phyloP scores from a whole-genome alignment of 371 early-diverging fungal genomes.

The Batrachochytrium dendrobatidis region DNA sequence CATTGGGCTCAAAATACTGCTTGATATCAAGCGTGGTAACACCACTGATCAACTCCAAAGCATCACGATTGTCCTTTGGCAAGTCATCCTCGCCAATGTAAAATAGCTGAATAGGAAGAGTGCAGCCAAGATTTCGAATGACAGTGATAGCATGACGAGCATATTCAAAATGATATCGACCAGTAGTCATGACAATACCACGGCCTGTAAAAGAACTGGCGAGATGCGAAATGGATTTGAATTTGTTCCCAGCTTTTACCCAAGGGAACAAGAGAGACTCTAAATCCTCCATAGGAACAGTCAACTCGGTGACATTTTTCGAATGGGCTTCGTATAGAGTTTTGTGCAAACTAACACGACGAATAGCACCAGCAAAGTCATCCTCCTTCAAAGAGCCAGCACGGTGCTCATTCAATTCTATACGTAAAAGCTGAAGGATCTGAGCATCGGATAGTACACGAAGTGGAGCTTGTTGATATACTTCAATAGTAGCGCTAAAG shows the following conservation, averaged over 20 bases:
- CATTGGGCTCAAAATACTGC: neutral
- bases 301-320: neutral
- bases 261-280: neutral
- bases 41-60: constrained; percentile 19
- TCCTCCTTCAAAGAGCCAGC: neutral
- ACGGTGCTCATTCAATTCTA: neutral
- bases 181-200: constrained; percentile 65
- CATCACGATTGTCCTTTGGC: constrained; percentile 12
- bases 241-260: neutral
- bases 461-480: too few species aligned
- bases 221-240: neutral
- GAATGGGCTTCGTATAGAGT: neutral
- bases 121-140: constrained; percentile 47
- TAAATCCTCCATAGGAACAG: neutral
- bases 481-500: too few species aligned
- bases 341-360: neutral
- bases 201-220: constrained; percentile 21
- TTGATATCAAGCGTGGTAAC: constrained; percentile 43
- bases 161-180: constrained; percentile 52
- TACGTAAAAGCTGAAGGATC: neutral
- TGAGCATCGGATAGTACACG: neutral
- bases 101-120: constrained; percentile 65
- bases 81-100: constrained; percentile 55
- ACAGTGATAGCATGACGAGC: constrained; percentile 49
- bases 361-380: neutral